These are phyloP conservation scores for Endocarpon pusillum DNA, from an alignment of 495 filamentous ascomycete genomes.

Conservation along the genomic window DNA sequence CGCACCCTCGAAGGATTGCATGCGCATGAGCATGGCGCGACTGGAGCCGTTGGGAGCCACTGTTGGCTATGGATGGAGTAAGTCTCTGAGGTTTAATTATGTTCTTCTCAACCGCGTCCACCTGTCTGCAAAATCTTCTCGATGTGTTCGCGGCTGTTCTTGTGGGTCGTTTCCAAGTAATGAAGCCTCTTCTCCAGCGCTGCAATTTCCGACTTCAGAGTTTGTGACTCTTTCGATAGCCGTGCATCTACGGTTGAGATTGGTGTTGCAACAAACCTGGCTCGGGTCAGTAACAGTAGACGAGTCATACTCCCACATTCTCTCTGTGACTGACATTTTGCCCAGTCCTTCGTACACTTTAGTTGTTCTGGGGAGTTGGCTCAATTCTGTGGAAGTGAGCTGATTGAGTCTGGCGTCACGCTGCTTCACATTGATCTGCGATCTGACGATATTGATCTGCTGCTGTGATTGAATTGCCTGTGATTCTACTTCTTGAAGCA, in stretches of 20 bases:
- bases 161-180: conserved; percentile 85
- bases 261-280: conserved; percentile 76
- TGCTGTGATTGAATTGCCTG: conserved; percentile 78
- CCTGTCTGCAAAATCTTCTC: conserved; percentile 62
- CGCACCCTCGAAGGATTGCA: too few species aligned
- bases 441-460: conserved; percentile 73
- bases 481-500: conserved; percentile 85
- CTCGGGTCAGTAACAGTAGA: neutral
- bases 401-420: conserved; percentile 79
- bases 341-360: conserved; percentile 88
- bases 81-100: too few species aligned
- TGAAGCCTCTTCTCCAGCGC: conserved; percentile 77
- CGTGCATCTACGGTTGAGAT: conserved; percentile 55
- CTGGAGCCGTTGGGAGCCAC: too few species aligned
- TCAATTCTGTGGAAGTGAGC: conserved; percentile 69
- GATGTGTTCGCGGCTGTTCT: conserved; percentile 80
- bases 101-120: conserved; percentile 17
- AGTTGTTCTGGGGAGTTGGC: conserved; percentile 57
- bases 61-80: too few species aligned
- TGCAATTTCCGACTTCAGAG: conserved; percentile 58
- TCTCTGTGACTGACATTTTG: conserved; percentile 79
- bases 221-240: conserved; percentile 54
- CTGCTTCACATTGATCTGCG: conserved; percentile 73
- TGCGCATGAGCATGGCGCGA: too few species aligned
- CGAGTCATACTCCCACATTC: too few species aligned